Percentiles rank a stretch among this genome's conserved stretches.
Evolutionary conservation across 2,329 filamentous ascomycete genomes (phyloP).

Genomic region (Monilinia fructigena): DNA sequence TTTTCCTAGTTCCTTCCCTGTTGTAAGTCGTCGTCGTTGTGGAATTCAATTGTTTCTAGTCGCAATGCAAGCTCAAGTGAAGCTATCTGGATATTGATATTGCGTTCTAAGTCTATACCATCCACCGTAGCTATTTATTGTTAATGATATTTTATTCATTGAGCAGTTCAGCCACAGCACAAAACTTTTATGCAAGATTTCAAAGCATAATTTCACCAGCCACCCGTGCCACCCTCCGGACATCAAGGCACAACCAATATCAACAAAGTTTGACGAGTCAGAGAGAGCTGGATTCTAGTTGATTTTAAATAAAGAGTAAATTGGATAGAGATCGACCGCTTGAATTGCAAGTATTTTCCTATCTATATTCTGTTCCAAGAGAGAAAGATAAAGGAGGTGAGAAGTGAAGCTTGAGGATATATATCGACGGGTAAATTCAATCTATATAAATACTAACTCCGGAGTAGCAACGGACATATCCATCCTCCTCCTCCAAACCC

Average conservation of each 20-base stretch:
- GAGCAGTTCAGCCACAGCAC: conserved; percentile 13
- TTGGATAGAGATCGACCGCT: neutral
- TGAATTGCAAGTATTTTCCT: neutral
- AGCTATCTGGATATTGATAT: conserved; percentile 18
- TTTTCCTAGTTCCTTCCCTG: neutral
- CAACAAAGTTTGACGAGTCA: conserved; percentile 15
- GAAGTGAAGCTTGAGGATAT: neutral
- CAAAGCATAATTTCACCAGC: conserved; percentile 1
- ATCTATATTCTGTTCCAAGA: neutral
- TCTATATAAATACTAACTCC: conserved; percentile 4
- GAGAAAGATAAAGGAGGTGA: neutral
- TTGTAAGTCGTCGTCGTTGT: neutral
- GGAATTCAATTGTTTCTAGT: conserved; percentile 2
- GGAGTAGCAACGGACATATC: conserved; percentile 11
- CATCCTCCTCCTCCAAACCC: neutral
- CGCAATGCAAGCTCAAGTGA: conserved; percentile 7
- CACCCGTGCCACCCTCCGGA: neutral
- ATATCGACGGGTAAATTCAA: neutral
- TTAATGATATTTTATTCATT: neutral
- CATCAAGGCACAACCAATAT: conserved; percentile 15
- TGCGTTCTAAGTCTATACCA: neutral
- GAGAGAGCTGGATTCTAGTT: conserved; percentile 4
- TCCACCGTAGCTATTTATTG: neutral
- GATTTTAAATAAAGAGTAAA: neutral
- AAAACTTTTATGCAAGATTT: neutral